A percentile compares a stretch with the other conserved stretches of the same genome.
Conservation (phyloP, 1,284 basidiomycete genomes). For the Thecaphora frezii region DNA sequence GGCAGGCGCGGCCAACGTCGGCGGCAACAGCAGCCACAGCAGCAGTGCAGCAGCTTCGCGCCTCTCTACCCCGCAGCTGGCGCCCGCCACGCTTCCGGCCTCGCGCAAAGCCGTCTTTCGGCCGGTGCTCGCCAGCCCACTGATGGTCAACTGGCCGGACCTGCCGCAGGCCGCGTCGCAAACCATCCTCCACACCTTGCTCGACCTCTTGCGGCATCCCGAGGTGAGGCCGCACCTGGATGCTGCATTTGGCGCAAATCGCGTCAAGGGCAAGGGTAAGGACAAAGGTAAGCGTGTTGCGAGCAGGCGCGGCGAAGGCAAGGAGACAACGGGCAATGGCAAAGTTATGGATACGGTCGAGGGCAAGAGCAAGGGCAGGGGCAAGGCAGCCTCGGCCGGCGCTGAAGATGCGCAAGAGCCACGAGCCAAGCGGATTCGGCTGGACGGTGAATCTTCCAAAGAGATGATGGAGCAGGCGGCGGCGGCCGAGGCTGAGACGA, state of each 20-base stretch:
- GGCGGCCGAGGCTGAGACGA: neutral
- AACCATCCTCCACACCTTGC: constrained; percentile 29
- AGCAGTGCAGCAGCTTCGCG: neutral
- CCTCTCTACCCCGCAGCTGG: neutral
- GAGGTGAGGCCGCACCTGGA: constrained; percentile 3
- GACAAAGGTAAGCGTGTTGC: too few species aligned
- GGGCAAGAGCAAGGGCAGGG: neutral
- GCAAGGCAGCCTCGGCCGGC: neutral
- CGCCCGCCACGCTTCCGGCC: constrained; percentile 8
- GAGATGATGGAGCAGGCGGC: constrained; percentile 1
- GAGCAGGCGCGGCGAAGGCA: too few species aligned
- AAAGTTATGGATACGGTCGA: constrained; percentile 7
- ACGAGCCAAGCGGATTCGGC: too few species aligned
- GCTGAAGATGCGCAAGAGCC: neutral
- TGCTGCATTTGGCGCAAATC: neutral
- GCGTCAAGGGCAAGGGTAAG: constrained; percentile 8
- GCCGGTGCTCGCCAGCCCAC: constrained; percentile 32
- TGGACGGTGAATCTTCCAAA: neutral
- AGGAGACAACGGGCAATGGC: too few species aligned
- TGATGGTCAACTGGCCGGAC: constrained; percentile 32
- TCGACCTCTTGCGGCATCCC: constrained; percentile 19
- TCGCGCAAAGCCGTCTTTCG: constrained; percentile 29
- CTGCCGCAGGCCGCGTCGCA: constrained; percentile 29
- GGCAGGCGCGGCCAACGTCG: too few species aligned
- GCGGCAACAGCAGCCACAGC: neutral